These are phyloP conservation scores for Leccinum griseonigrum DNA, from an alignment of 1,284 basidiomycete species.

Conservation along the genomic window DNA sequence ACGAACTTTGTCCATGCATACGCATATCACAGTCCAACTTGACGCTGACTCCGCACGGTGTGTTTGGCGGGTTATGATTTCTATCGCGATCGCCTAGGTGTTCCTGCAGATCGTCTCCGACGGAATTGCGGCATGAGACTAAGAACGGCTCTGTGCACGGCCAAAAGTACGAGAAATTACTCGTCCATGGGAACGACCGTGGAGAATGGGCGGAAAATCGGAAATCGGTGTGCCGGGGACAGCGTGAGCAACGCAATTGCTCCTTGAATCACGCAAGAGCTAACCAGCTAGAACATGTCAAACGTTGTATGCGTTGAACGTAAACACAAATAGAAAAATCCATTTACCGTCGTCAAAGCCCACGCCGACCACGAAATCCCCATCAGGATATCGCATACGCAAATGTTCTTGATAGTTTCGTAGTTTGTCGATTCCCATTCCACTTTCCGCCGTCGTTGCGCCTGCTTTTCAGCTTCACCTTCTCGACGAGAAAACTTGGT, in stretches of 20 bases:
- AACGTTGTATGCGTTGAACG: background rate
- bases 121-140: too few relatives aligned
- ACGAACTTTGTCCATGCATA: too few relatives aligned
- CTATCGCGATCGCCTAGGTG: too few relatives aligned
- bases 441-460: slow-evolving; percentile 62
- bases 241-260: slow-evolving; percentile 29
- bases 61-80: too few relatives aligned
- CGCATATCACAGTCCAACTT: too few relatives aligned
- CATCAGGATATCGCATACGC: slow-evolving; percentile 74
- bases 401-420: slow-evolving; percentile 70
- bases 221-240: slow-evolving; percentile 30
- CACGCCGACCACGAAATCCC: slow-evolving; percentile 64
- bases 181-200: slow-evolving; percentile 12
- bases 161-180: too few relatives aligned
- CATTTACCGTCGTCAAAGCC: slow-evolving; percentile 72
- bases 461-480: slow-evolving; percentile 70
- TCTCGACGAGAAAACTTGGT: slow-evolving; percentile 65
- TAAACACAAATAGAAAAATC: slow-evolving; percentile 18
- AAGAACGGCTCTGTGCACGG: too few relatives aligned
- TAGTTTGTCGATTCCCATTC: slow-evolving; percentile 80
- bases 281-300: slow-evolving; percentile 27
- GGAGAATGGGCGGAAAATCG: slow-evolving; percentile 34
- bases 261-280: slow-evolving; percentile 76
- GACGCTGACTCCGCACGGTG: too few relatives aligned
- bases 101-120: too few relatives aligned